Percentiles rank a stretch among this genome's conserved stretches.
phyloP scores from a whole-genome alignment of 1,284 basidiomycete species.

The Somion occarium region DNA sequence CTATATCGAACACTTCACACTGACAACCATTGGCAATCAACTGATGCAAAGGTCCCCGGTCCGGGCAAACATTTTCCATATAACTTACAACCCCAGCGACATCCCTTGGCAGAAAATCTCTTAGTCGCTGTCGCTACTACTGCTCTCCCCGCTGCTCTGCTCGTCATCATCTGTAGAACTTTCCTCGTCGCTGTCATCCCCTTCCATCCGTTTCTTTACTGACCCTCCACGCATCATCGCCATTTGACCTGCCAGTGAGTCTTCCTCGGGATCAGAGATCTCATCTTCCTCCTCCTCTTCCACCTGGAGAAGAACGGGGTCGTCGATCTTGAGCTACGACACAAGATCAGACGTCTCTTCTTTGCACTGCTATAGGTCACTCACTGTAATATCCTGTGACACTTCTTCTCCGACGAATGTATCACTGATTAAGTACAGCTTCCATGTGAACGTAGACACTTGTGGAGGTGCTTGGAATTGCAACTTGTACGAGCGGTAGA shows the following conservation, averaged over 20 bases:
- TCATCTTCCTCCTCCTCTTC: conserved; percentile 80
- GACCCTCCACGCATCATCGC: conserved; percentile 90
- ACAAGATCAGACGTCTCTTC: not conserved
- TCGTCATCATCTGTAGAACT: conserved; percentile 45
- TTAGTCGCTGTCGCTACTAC: conserved; percentile 28
- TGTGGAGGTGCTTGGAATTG: conserved; percentile 94
- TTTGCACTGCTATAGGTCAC: conserved; percentile 21
- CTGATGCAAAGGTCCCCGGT: not conserved
- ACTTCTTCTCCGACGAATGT: conserved; percentile 85
- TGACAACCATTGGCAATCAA: not conserved
- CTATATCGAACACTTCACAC: not conserved
- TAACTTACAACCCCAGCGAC: not conserved
- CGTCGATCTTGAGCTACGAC: conserved; percentile 77
- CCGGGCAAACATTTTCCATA: not conserved
- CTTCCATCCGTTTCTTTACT: conserved; percentile 59
- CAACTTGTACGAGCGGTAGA: conserved; percentile 82
- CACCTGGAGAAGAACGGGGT: conserved; percentile 50
- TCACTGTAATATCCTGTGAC: conserved; percentile 65
- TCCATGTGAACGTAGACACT: conserved; percentile 87
- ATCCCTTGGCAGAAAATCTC: not conserved
- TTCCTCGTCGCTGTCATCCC: conserved; percentile 38
- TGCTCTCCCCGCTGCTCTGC: conserved; percentile 41
- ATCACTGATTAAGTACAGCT: conserved; percentile 82
- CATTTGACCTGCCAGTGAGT: conserved; percentile 96
- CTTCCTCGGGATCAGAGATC: conserved; percentile 95